These are phyloP conservation scores for Talaromyces liani DNA, from an alignment of 495 filamentous ascomycete species.

Conservation along the genomic window DNA sequence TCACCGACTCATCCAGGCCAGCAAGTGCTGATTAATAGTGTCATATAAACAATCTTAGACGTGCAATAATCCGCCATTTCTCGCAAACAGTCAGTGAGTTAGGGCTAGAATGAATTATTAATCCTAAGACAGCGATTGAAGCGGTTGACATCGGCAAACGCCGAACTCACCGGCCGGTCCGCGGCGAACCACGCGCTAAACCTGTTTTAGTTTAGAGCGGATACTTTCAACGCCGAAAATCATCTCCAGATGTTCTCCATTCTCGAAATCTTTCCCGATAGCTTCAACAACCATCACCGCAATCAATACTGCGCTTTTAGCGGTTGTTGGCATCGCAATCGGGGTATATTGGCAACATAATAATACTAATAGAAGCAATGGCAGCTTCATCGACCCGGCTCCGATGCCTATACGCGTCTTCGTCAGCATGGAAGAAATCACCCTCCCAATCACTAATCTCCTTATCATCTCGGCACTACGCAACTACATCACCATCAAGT, in stretches of 20 bases:
- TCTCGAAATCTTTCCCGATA: conserved; percentile 9
- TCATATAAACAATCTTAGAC: not conserved
- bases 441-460: conserved; percentile 12
- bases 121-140: not conserved
- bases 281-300: conserved; percentile 6
- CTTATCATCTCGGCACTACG: conserved; percentile 29
- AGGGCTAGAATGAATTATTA: not conserved
- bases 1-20: not conserved
- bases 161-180: not conserved
- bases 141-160: not conserved
- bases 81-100: too few species aligned
- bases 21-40: not conserved
- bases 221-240: not conserved
- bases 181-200: not conserved
- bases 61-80: too few species aligned
- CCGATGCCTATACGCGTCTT: conserved; percentile 27
- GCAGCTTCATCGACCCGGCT: conserved; percentile 29
- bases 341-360: not conserved
- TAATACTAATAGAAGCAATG: conserved; percentile 15
- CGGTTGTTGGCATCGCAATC: not conserved
- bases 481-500: conserved; percentile 28
- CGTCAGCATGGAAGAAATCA: conserved; percentile 13
- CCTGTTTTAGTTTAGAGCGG: not conserved
- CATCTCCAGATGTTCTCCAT: not conserved
- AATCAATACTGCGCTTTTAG: not conserved